phyloP scores from a whole-genome alignment of 768 basidiomycete genomes.

The Tubosaeta brunneosetosa region DNA sequence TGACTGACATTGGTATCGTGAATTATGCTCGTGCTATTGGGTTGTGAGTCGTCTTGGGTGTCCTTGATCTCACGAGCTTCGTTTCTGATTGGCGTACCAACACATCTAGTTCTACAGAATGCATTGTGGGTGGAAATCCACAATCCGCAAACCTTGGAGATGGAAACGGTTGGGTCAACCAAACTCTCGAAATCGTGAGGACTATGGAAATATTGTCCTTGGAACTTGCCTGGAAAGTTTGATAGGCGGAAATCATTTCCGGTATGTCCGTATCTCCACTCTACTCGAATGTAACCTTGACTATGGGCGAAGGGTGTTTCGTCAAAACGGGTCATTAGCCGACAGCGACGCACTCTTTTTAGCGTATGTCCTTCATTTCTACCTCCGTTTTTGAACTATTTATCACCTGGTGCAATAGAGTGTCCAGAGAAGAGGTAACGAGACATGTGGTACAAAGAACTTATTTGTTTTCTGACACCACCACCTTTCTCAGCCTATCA shows the following conservation, averaged over 20 bases:
- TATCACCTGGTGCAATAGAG: conserved; percentile 25
- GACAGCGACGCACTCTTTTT: conserved; percentile 50
- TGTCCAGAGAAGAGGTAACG: conserved; percentile 43
- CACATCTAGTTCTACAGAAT: conserved; percentile 27
- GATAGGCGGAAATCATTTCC: conserved; percentile 45
- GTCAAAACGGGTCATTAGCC: conserved; percentile 55
- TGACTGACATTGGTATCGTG: conserved; percentile 48
- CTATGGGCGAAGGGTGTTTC: conserved; percentile 35
- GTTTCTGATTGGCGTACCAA: too few relatives aligned
- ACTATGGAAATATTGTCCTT: conserved; percentile 29
- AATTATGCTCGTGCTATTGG: conserved; percentile 59
- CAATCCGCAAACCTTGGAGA: conserved; percentile 43
- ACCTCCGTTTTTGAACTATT: not conserved
- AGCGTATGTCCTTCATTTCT: conserved; percentile 35
- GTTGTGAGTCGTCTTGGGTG: conserved; percentile 40
- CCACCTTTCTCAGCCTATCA: conserved; percentile 18
- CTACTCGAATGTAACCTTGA: not conserved
- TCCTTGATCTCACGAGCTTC: not conserved
- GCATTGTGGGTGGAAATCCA: conserved; percentile 25
- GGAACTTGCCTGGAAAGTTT: conserved; percentile 44
- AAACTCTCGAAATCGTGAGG: conserved; percentile 40
- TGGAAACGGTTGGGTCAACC: conserved; percentile 42
- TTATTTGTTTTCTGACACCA: not conserved
- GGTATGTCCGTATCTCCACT: conserved; percentile 21
- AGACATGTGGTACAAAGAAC: not conserved